Base-by-base conservation (phyloP, 176 grass and related monocot species). In the Ampelocalamus luodianensis region DNA sequence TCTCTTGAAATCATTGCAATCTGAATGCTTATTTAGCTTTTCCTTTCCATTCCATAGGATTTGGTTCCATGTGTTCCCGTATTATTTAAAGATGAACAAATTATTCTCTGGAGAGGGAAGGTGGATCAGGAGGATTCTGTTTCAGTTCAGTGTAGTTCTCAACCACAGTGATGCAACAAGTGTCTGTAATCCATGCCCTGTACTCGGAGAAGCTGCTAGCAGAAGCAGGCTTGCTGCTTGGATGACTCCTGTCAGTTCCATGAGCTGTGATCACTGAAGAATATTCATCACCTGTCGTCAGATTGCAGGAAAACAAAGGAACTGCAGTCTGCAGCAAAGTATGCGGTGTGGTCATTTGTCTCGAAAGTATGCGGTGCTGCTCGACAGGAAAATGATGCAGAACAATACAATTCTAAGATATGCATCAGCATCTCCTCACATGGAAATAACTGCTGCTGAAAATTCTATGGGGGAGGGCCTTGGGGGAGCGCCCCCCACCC, bases 1-100 rank as follows among this genome's bases (percentile, higher is more conserved):
- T 62, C 2, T 75, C 32, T 71, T 88, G 18, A 46, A 65, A 23
- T 39, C 22, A 3, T 42, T 3, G 5, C 37, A 84, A 9, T 26
- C 17, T 37, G 5, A 64, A 74, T 74, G 4, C 42, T 27, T 63
- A 13, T 86, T 78, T 78, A 6, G 9, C 3, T 18, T 77, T 73
- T 13, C 36, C 48, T 46, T 61, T 76, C 0, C 10, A 48, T 79
- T 86, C 18, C 78, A 20, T 76, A 92, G 90, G 88, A 95, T 78
- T 88, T 92, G 88, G 93, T 95, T 70, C 93, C 93, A 58, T 90
- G 90, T 38, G 24, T 92, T 39, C 93, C 88, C 75, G 40, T 95
- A 55, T 46, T 90, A 36, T 95, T 95, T 87, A 91, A 95, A 53
- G 88, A 92, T 74, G 93, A 87, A 56, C 93, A 95, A 53, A 90